phyloP scores from a whole-genome alignment of 2,329 filamentous ascomycete genomes.

The Neofusicoccum sp. region DNA sequence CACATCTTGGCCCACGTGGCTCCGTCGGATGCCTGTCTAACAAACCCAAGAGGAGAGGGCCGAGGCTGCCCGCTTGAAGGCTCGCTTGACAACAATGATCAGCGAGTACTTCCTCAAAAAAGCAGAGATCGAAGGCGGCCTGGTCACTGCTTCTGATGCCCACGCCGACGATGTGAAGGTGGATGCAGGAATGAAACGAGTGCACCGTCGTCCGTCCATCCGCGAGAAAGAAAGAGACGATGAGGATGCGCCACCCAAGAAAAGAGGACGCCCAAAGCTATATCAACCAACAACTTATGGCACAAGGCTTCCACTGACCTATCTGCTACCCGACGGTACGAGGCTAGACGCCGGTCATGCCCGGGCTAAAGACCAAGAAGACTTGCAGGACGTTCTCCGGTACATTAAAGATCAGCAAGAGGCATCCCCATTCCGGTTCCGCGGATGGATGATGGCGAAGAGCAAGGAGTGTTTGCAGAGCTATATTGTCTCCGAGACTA shows the following conservation, averaged over 20 bases:
- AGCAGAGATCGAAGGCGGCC: background rate
- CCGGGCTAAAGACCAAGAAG: background rate
- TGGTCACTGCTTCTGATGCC: background rate
- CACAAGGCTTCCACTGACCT: background rate
- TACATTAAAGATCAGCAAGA: background rate
- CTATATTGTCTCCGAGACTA: background rate
- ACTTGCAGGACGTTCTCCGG: background rate
- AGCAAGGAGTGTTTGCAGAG: background rate
- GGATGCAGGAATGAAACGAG: no score
- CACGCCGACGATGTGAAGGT: background rate
- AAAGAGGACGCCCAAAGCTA: background rate
- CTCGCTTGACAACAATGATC: background rate
- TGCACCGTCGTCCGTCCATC: background rate
- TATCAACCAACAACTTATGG: background rate
- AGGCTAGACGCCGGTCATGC: background rate
- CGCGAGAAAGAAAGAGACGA: background rate
- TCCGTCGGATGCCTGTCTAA: background rate
- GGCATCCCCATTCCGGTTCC: background rate
- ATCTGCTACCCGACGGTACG: background rate
- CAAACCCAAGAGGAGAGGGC: background rate
- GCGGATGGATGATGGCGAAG: background rate
- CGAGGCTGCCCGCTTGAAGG: background rate
- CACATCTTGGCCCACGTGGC: no score
- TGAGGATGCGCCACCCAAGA: background rate
- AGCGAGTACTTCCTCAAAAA: conserved; percentile 1